Evolutionary conservation across 345 rosid species (phyloP).

Genomic region (Pistacia vera): DNA sequence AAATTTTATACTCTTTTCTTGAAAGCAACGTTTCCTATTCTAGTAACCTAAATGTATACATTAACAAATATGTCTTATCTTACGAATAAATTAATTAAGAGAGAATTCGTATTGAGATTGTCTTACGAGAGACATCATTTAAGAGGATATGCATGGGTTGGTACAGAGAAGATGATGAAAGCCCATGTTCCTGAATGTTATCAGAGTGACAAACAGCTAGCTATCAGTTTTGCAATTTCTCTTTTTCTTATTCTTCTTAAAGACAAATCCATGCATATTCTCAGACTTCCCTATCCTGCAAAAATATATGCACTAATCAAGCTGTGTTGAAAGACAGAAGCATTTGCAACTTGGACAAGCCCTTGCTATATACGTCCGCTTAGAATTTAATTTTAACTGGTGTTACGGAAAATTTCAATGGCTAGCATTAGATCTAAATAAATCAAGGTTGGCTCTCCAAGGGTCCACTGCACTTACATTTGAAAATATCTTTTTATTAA

Average conservation of each 20-base stretch:
- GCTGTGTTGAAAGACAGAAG: background rate
- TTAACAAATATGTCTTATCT: too few relatives aligned
- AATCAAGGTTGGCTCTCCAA: background rate
- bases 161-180: background rate
- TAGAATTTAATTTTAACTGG: background rate
- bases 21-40: too few relatives aligned
- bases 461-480: background rate
- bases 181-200: constrained; percentile 2
- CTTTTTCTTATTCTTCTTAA: background rate
- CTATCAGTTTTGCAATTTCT: too few relatives aligned
- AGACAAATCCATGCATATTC: background rate
- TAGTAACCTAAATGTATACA: too few relatives aligned
- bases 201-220: constrained; percentile 8
- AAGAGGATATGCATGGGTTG: background rate
- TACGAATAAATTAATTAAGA: too few relatives aligned
- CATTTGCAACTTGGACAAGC: constrained; percentile 9
- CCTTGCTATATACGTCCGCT: background rate
- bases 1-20: too few relatives aligned
- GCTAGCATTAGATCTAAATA: background rate
- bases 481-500: too few relatives aligned
- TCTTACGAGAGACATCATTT: background rate
- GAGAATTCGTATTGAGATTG: background rate
- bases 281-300: background rate
- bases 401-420: background rate
- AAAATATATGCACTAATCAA: background rate